A percentile compares a stretch with the other conserved stretches of the same genome.
Evolutionary conservation across 177 flowering plant species (phyloP).

Genomic region (Vitis hybrid): DNA sequence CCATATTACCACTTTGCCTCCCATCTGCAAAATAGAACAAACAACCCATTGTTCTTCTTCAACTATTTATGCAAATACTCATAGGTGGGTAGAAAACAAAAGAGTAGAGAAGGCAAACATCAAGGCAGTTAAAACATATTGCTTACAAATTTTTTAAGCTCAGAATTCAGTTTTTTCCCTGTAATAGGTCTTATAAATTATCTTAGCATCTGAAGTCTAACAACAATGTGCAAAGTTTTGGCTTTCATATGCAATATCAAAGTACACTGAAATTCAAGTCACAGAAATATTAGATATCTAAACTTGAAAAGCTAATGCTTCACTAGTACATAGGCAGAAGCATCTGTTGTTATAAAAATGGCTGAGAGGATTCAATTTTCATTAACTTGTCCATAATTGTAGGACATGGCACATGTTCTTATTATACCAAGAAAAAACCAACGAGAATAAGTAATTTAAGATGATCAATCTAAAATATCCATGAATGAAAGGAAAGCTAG

Average conservation of each 20-base stretch:
- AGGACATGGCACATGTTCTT: not conserved
- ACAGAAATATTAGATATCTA: not conserved
- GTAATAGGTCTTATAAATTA: too few relatives aligned
- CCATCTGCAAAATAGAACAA: conserved; percentile 45
- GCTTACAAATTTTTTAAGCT: not conserved
- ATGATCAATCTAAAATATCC: not conserved
- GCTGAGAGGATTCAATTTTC: not conserved
- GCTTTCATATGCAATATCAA: not conserved
- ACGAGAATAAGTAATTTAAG: not conserved
- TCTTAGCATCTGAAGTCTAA: too few relatives aligned
- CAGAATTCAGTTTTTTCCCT: not conserved
- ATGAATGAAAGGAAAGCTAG: not conserved
- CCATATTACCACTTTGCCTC: conserved; percentile 62
- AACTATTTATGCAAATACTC: not conserved
- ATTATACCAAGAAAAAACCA: not conserved
- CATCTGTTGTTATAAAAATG: not conserved
- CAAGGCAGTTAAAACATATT: not conserved
- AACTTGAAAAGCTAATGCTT: not conserved
- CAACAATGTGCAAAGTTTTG: not conserved
- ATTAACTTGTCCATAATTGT: not conserved
- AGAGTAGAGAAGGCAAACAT: not conserved
- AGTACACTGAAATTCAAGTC: not conserved
- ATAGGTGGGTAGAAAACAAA: not conserved
- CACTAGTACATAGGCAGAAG: not conserved
- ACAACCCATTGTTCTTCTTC: not conserved